These are phyloP conservation scores for Penicillium expansum DNA, from an alignment of 2,329 filamentous ascomycete species.

Conservation along the genomic window DNA sequence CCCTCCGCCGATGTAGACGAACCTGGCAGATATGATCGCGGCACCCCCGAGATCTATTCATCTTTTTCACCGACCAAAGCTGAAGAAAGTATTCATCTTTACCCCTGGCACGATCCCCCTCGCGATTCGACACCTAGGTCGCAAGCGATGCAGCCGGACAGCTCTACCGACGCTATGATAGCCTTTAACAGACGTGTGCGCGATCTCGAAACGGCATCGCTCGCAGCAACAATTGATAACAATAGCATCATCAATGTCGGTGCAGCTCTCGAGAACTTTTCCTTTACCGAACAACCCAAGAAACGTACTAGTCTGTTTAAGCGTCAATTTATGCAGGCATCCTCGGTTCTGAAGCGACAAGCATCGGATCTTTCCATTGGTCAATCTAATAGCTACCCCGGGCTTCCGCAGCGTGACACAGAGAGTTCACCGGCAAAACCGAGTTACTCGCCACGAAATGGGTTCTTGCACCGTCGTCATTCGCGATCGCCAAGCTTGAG, in stretches of 20 bases:
- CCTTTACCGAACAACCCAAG: conserved; percentile 35
- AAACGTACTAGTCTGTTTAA: conserved; percentile 49
- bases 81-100: conserved; percentile 33
- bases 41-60: conserved; percentile 16
- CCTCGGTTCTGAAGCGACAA: conserved; percentile 48
- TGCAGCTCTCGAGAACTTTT: conserved; percentile 45
- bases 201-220: conserved; percentile 54
- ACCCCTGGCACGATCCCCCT: conserved; percentile 51
- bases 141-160: conserved; percentile 48
- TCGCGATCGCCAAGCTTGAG: conserved; percentile 39
- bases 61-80: conserved; percentile 23
- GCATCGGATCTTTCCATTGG: conserved; percentile 31
- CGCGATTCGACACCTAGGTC: conserved; percentile 30
- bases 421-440: conserved; percentile 31
- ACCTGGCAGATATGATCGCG: conserved; percentile 20
- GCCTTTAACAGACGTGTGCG: conserved; percentile 50
- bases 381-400: conserved; percentile 29
- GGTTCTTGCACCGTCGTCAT: conserved; percentile 31
- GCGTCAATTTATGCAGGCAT: conserved; percentile 43
- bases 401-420: conserved; percentile 17
- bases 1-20: conserved; percentile 29
- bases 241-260: conserved; percentile 46
- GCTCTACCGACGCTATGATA: conserved; percentile 56
- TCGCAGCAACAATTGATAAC: conserved; percentile 55
- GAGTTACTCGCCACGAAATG: conserved; percentile 37